A percentile compares a stretch with the other conserved stretches of the same genome.
phyloP scores from a whole-genome alignment of 192 early-diverging fungal species.

The Coemansia guatemalensis region DNA sequence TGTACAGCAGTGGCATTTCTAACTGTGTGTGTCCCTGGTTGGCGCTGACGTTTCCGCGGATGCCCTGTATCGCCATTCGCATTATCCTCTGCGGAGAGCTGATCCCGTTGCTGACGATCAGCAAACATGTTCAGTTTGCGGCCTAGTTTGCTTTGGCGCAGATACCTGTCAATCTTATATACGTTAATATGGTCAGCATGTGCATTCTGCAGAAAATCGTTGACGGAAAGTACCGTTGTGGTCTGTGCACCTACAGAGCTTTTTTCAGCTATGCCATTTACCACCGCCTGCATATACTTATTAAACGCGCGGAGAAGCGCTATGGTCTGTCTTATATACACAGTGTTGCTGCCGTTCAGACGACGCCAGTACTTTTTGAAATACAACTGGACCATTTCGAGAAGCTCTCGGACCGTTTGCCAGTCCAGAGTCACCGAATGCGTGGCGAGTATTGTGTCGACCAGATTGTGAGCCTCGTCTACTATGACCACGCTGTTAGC shows the following conservation, averaged over 20 bases:
- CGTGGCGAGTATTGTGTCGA: conserved; percentile 70
- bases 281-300: conserved; percentile 46
- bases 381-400: conserved; percentile 65
- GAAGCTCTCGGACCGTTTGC: conserved; percentile 54
- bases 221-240: conserved; percentile 52
- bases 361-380: conserved; percentile 65
- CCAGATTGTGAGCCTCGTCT: conserved; percentile 79
- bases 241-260: background rate
- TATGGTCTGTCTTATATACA: conserved; percentile 76
- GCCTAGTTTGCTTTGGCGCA: conserved; percentile 68
- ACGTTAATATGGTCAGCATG: conserved; percentile 81
- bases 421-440: conserved; percentile 63
- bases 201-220: conserved; percentile 68
- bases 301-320: conserved; percentile 57
- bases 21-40: too few species aligned
- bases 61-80: background rate
- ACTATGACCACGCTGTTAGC: conserved; percentile 78
- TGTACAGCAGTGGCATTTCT: too few species aligned
- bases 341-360: conserved; percentile 68
- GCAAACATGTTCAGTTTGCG: conserved; percentile 55
- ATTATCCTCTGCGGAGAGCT: background rate
- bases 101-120: conserved; percentile 6
- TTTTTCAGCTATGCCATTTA: background rate
- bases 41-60: background rate
- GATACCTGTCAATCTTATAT: conserved; percentile 70